A percentile compares a stretch with the other conserved stretches of the same genome.
Conservation (phyloP, 2,329 filamentous ascomycete genomes). For the Colletotrichum cordylinicola region DNA sequence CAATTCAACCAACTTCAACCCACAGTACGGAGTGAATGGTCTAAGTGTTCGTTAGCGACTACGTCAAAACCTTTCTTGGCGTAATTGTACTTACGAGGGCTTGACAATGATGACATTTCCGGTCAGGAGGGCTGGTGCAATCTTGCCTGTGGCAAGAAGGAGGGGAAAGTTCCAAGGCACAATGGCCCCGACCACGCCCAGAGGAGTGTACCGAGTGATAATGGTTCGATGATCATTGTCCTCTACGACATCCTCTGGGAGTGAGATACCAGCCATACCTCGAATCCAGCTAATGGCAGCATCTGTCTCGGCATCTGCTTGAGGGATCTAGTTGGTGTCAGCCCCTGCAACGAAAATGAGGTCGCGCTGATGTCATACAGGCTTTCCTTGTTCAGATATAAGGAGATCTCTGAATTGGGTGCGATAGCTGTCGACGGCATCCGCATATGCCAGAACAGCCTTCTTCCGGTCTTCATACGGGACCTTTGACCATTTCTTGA, state of each 20-base stretch:
- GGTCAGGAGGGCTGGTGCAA: conserved; percentile 61
- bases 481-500: conserved; percentile 31
- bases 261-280: conserved; percentile 32
- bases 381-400: conserved; percentile 31
- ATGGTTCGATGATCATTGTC: conserved; percentile 39
- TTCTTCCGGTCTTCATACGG: conserved; percentile 27
- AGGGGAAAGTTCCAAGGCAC: conserved; percentile 65
- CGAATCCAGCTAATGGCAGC: conserved; percentile 31
- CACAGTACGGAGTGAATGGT: conserved; percentile 62
- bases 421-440: conserved; percentile 26
- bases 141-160: conserved; percentile 56
- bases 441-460: conserved; percentile 28
- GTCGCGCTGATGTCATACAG: background rate
- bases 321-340: background rate
- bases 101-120: conserved; percentile 63
- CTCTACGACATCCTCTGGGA: conserved; percentile 44
- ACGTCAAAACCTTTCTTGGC: background rate
- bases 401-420: conserved; percentile 28
- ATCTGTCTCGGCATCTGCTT: conserved; percentile 24
- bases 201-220: conserved; percentile 39
- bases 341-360: background rate
- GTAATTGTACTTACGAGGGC: conserved; percentile 42
- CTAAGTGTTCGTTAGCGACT: background rate
- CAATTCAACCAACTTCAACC: conserved; percentile 66
- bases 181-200: conserved; percentile 48